Evolutionary conservation across 371 early-diverging fungal species (phyloP).

Genomic region (Lichtheimia hyalospora): DNA sequence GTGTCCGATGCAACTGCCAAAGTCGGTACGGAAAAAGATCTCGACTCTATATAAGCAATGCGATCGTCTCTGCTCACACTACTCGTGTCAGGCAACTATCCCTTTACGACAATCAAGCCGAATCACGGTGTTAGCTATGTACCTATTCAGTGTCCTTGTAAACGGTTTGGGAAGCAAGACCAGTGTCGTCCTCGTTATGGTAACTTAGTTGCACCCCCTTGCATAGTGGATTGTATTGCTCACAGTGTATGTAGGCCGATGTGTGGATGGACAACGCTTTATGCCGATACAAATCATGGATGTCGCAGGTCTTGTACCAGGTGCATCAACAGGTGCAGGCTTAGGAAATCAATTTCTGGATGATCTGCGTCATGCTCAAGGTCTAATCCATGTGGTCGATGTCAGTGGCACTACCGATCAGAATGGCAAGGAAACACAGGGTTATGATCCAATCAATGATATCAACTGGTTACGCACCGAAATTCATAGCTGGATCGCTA

Average conservation of each 20-base stretch:
- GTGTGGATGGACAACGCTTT: constrained; percentile 61
- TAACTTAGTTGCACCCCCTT: constrained; percentile 15
- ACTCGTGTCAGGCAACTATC: constrained; percentile 51
- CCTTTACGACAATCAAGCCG: constrained; percentile 84
- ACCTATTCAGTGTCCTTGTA: constrained; percentile 72
- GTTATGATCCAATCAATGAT: constrained; percentile 82
- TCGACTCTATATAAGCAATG: not conserved
- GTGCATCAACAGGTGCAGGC: constrained; percentile 73
- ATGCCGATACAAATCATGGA: constrained; percentile 81
- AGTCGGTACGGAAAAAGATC: constrained; percentile 51
- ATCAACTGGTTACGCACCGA: constrained; percentile 78
- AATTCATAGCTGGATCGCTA: constrained; percentile 63
- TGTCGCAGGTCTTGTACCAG: constrained; percentile 83
- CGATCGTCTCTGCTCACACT: not conserved
- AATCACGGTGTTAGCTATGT: constrained; percentile 79
- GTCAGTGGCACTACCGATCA: constrained; percentile 81
- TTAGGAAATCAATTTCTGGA: constrained; percentile 82
- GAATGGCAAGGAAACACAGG: constrained; percentile 71
- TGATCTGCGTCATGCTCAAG: constrained; percentile 75
- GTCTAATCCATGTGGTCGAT: constrained; percentile 82
- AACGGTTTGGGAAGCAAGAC: constrained; percentile 45
- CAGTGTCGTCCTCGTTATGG: constrained; percentile 75
- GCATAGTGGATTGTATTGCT: too few relatives aligned
- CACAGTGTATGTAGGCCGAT: constrained; percentile 42
- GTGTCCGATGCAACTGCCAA: constrained; percentile 83